phyloP scores from a whole-genome alignment of 352 stramenopile genomes.

The Phytophthora fragariae region DNA sequence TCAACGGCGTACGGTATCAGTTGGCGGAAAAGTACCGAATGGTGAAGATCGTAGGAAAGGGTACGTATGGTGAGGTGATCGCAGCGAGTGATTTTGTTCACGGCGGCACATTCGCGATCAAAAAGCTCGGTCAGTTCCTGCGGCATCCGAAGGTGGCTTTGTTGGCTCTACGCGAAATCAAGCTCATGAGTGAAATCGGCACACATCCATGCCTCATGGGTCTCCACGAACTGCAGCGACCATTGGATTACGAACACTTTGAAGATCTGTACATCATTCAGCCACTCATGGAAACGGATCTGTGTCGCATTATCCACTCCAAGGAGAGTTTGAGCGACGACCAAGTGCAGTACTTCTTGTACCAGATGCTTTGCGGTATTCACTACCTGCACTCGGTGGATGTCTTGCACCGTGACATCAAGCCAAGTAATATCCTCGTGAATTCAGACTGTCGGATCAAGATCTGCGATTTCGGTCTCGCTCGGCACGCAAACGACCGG shows the following conservation, averaged over 20 bases:
- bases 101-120: slow-evolving; percentile 89
- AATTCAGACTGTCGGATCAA: slow-evolving; percentile 92
- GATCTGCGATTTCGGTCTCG: slow-evolving; percentile 91
- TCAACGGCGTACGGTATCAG: slow-evolving; percentile 88
- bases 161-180: slow-evolving; percentile 87
- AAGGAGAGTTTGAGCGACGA: slow-evolving; percentile 93
- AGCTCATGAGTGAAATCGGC: slow-evolving; percentile 89
- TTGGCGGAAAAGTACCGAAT: slow-evolving; percentile 89
- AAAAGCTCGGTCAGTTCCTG: slow-evolving; percentile 89
- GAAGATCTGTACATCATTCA: slow-evolving; percentile 98
- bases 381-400: slow-evolving; percentile 97
- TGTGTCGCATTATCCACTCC: slow-evolving; percentile 91
- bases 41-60: slow-evolving; percentile 90
- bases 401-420: slow-evolving; percentile 97
- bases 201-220: slow-evolving; percentile 81
- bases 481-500: slow-evolving; percentile 76
- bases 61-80: slow-evolving; percentile 92
- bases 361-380: slow-evolving; percentile 95
- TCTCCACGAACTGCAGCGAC: slow-evolving; percentile 85
- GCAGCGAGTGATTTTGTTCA: slow-evolving; percentile 88
- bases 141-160: slow-evolving; percentile 87
- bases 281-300: slow-evolving; percentile 98
- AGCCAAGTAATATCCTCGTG: slow-evolving; percentile 98
- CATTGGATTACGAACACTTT: slow-evolving; percentile 90
- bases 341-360: slow-evolving; percentile 97